These are phyloP conservation scores for Galerina sulciceps DNA, from an alignment of 768 basidiomycete species.

Conservation along the genomic window DNA sequence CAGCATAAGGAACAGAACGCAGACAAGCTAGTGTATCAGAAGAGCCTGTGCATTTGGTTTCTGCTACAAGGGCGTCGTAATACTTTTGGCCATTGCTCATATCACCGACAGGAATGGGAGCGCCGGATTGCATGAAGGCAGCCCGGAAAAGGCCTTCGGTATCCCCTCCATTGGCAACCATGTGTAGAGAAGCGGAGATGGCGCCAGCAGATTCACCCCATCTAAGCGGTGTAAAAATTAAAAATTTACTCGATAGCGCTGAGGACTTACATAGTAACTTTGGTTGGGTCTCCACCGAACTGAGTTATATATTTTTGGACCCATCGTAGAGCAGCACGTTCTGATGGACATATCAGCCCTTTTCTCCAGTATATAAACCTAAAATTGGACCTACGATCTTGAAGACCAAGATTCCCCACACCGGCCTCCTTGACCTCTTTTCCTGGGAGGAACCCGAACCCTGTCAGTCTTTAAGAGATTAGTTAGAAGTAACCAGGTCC, in stretches of 20 bases:
- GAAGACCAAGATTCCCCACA: conserved; percentile 67
- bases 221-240: conserved; percentile 16
- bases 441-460: conserved; percentile 56
- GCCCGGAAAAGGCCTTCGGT: conserved; percentile 50
- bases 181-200: conserved; percentile 54
- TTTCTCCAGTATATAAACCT: neutral
- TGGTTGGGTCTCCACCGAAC: conserved; percentile 69
- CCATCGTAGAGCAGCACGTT: conserved; percentile 64
- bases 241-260: neutral
- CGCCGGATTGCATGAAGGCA: conserved; percentile 55
- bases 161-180: conserved; percentile 50
- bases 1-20: conserved; percentile 37
- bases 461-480: conserved; percentile 13
- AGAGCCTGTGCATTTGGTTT: conserved; percentile 33
- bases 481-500: neutral
- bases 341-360: conserved; percentile 33
- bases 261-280: conserved; percentile 56
- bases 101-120: conserved; percentile 47
- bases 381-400: conserved; percentile 52
- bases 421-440: conserved; percentile 55
- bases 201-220: conserved; percentile 56
- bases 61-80: conserved; percentile 45
- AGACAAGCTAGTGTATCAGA: conserved; percentile 46
- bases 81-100: conserved; percentile 46
- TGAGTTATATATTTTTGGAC: conserved; percentile 64